Evolutionary conservation across 495 filamentous ascomycete genomes (phyloP).

Genomic region (Choiromyces venosus): DNA sequence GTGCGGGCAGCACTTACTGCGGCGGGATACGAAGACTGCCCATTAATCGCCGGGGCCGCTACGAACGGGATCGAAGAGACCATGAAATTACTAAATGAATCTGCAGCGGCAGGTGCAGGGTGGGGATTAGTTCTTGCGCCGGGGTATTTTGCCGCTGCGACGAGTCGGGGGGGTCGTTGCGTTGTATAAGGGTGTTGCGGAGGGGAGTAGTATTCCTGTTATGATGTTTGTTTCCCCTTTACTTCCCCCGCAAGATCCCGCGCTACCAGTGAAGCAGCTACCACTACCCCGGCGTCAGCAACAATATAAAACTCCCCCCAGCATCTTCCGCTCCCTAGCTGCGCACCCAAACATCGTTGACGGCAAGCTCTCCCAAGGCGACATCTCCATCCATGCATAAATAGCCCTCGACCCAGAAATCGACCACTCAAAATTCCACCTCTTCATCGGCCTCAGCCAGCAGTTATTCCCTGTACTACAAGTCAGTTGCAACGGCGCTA

Average conservation of each 20-base stretch:
- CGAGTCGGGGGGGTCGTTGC: slow-evolving; percentile 47
- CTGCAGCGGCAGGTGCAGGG: slow-evolving; percentile 56
- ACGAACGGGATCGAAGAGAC: slow-evolving; percentile 62
- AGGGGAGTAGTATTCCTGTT: slow-evolving; percentile 51
- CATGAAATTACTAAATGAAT: slow-evolving; percentile 54
- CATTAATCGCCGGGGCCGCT: slow-evolving; percentile 63
- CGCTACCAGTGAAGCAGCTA: slow-evolving; percentile 46
- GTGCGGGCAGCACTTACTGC: slow-evolving; percentile 52
- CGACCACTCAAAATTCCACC: slow-evolving; percentile 51
- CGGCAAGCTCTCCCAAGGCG: slow-evolving; percentile 64
- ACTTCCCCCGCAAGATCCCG: background rate
- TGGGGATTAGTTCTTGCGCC: slow-evolving; percentile 59
- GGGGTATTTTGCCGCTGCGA: slow-evolving; percentile 53
- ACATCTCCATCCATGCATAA: slow-evolving; percentile 57
- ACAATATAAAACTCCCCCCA: slow-evolving; percentile 52
- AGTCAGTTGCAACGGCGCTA: slow-evolving; percentile 58
- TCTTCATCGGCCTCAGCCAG: slow-evolving; percentile 61
- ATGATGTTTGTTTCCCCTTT: slow-evolving; percentile 53
- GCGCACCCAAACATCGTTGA: slow-evolving; percentile 58
- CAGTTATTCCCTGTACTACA: slow-evolving; percentile 57
- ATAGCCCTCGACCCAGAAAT: slow-evolving; percentile 52
- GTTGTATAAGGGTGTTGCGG: slow-evolving; percentile 55
- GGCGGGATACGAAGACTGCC: slow-evolving; percentile 57
- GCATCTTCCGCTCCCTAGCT: slow-evolving; percentile 53
- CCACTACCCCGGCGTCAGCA: slow-evolving; percentile 62